Percentiles rank a stretch among this genome's conserved stretches.
phyloP scores from a whole-genome alignment of 2,329 filamentous ascomycete genomes.

The Ophiostoma himal-ulmi region DNA sequence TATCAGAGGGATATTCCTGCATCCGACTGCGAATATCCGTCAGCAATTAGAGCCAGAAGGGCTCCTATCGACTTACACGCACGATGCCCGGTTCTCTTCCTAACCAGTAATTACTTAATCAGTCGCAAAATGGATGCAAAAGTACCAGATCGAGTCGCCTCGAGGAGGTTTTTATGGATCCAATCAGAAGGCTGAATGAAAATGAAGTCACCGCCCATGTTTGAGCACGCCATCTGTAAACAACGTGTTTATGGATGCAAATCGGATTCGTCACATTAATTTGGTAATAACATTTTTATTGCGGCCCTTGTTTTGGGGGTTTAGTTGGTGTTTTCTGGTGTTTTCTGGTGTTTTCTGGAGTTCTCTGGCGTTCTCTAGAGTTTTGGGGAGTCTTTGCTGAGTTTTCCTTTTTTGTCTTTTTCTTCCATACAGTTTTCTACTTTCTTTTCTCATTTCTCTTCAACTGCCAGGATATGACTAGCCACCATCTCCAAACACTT shows the following conservation, averaged over 20 bases:
- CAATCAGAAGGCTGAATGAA: not conserved
- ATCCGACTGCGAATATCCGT: not conserved
- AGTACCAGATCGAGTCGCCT: not conserved
- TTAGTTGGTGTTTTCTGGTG: not conserved
- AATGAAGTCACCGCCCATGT: conserved; percentile 11
- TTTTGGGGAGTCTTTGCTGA: not conserved
- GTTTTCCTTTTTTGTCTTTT: not conserved
- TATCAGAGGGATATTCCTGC: not conserved
- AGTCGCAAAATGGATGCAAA: not conserved
- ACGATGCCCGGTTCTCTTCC: conserved; percentile 4
- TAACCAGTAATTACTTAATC: not conserved
- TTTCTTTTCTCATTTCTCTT: not conserved
- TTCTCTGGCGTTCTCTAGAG: not conserved
- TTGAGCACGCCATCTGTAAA: conserved; percentile 12
- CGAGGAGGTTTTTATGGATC: not conserved
- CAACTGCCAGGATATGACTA: not conserved
- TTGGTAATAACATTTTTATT: not conserved
- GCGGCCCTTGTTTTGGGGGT: not conserved
- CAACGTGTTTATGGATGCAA: conserved; percentile 1
- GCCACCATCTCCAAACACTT: not conserved
- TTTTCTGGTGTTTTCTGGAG: not conserved
- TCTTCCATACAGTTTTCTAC: not conserved
- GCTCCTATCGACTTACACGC: not conserved
- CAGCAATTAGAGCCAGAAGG: not conserved
- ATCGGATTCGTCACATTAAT: not conserved